These are phyloP conservation scores for Talaromyces sp. DNA, from an alignment of 2,329 filamentous ascomycete species.

Conservation along the genomic window DNA sequence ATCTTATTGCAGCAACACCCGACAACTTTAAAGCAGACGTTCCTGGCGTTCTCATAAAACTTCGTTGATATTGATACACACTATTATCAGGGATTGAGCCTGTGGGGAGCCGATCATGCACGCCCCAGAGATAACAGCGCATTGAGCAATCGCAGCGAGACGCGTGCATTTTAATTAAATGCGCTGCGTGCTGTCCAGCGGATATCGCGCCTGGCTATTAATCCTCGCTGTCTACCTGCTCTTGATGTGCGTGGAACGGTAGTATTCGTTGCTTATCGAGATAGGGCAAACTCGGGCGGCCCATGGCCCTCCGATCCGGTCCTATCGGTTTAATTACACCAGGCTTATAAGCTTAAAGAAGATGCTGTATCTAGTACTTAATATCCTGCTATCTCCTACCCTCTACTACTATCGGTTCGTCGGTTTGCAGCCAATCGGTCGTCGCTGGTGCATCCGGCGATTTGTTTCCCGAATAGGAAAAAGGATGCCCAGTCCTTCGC, in stretches of 20 bases:
- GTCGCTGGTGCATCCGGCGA: background rate
- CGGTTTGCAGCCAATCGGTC: background rate
- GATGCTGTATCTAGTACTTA: no score
- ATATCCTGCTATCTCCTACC: no score
- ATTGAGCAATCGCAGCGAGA: background rate
- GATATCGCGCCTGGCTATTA: background rate
- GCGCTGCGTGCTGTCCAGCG: no score
- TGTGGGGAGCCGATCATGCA: background rate
- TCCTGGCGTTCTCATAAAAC: background rate
- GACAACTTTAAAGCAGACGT: background rate
- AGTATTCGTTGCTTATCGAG: background rate
- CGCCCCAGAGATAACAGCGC: background rate
- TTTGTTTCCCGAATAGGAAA: background rate
- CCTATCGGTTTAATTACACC: background rate
- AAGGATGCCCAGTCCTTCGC: background rate
- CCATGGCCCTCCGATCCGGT: background rate
- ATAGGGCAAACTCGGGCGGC: background rate
- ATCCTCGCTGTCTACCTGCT: background rate
- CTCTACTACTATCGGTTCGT: background rate
- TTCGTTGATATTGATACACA: no score
- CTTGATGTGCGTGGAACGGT: background rate
- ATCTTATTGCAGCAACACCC: background rate
- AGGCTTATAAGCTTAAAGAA: background rate
- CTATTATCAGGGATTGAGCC: no score
- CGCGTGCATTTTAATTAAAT: background rate